phyloP scores from a whole-genome alignment of 352 stramenopile genomes.

The Globisporangium barbulae region DNA sequence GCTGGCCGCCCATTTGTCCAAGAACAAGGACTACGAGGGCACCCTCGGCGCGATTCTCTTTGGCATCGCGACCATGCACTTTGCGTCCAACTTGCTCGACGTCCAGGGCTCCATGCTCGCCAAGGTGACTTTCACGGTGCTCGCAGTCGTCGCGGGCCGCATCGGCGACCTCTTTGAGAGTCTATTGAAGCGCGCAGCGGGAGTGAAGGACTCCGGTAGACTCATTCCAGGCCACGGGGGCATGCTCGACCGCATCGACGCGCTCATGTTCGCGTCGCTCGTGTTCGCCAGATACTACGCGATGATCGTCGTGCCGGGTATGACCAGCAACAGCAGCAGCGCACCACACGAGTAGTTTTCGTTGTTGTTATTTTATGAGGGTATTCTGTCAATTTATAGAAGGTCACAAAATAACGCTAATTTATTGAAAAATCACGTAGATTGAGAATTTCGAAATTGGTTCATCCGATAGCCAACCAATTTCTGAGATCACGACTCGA shows the following conservation, averaged over 20 bases:
- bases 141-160: slow-evolving; percentile 92
- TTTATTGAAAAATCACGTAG: slow-evolving; percentile 8
- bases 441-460: slow-evolving; percentile 1
- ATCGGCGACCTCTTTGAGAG: slow-evolving; percentile 95
- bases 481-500: not conserved
- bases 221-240: slow-evolving; percentile 95
- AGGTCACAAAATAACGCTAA: slow-evolving; percentile 4
- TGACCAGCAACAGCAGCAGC: slow-evolving; percentile 1
- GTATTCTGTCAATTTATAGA: not conserved
- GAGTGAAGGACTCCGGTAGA: slow-evolving; percentile 94
- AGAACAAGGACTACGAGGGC: slow-evolving; percentile 96
- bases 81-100: slow-evolving; percentile 66
- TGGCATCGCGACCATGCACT: slow-evolving; percentile 84
- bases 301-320: slow-evolving; percentile 26
- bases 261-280: slow-evolving; percentile 89
- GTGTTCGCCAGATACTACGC: slow-evolving; percentile 69
- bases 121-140: slow-evolving; percentile 77
- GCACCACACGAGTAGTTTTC: not conserved
- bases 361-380: not conserved
- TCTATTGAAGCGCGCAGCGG: slow-evolving; percentile 94
- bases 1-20: slow-evolving; percentile 86
- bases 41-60: slow-evolving; percentile 85
- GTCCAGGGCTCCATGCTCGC: slow-evolving; percentile 78
- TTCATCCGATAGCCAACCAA: not conserved
- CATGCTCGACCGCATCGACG: slow-evolving; percentile 94